Base-by-base conservation (phyloP, 495 filamentous ascomycete species). In the Penicillium arizonense region DNA sequence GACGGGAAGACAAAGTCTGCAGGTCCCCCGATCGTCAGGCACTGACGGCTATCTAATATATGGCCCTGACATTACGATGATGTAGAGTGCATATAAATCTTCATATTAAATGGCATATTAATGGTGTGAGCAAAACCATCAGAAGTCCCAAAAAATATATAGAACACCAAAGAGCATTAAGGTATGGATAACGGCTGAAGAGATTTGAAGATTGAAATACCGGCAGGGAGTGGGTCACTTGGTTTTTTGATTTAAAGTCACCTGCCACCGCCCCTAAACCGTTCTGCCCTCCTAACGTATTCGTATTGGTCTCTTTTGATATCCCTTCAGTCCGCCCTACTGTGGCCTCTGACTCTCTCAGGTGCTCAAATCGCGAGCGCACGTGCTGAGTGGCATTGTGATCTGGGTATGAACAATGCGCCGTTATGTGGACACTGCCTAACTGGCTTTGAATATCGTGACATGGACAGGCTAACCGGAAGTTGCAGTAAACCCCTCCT, bases 401-500 rank as follows among this genome's bases (percentile, higher is more conserved):
- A 13, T 20, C 40, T 43, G 28, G 23, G 40, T 30, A 30, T 9
- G 28, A 30, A 30, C 8, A 30, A 30, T 30, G 28, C 28, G 28
- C 28, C 8, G 28, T 30, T 30, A 30, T 24, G 23, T 24, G 4
- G 28, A 7, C 28, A 21, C 21, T 20, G 16, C 3, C 3, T 10
- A 12, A n/a, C 3, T 34, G 33, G 18, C 32, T 34, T 26, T n/a
- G 18, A 20, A 5, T 35, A 34, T 28, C 12, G 9, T 16, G 44
- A 7, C 3, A 47, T 28, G 33, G 9, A 37, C 16, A 10, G 26
- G 45, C 45, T 41, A 50, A 40, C 24, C 13, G 8, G 14, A 32
- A 32, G 30, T 32, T 30, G 24, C 14, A 49, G 47, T 23, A 14
- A 49, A 26, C 47, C 36, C 45, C 56, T 58, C 59, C 63, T 65